phyloP scores from a whole-genome alignment of 441 rosid genomes.

The Arabidopsis lyrata region DNA sequence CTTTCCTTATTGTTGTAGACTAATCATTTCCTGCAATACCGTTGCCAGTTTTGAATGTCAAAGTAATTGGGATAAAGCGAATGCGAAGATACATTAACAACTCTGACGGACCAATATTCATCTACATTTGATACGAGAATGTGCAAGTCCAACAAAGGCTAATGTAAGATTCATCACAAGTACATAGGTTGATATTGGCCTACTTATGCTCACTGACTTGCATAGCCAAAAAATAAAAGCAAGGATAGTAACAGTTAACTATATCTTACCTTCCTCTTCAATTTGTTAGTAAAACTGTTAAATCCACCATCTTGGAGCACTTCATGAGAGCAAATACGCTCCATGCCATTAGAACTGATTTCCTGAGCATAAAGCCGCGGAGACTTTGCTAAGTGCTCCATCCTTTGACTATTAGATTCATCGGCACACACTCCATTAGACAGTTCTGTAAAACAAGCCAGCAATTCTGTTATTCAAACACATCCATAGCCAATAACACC shows the following conservation, averaged over 20 bases:
- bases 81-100: neutral
- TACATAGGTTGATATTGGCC: neutral
- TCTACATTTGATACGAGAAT: neutral
- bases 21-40: conserved; percentile 11
- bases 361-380: conserved; percentile 45
- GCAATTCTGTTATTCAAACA: conserved; percentile 30
- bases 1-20: neutral
- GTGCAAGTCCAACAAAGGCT: neutral
- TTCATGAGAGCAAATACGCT: conserved; percentile 87
- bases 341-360: conserved; percentile 45
- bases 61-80: conserved; percentile 17
- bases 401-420: conserved; percentile 46
- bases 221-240: conserved; percentile 10
- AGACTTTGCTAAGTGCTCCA: conserved; percentile 50
- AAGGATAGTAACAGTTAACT: neutral
- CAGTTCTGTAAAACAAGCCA: conserved; percentile 53
- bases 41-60: conserved; percentile 6
- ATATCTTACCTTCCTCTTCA: conserved; percentile 81
- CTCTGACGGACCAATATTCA: neutral
- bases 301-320: conserved; percentile 71
- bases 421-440: conserved; percentile 49
- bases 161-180: neutral
- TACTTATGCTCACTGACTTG: conserved; percentile 22
- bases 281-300: conserved; percentile 51
- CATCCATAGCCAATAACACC: neutral